These are phyloP conservation scores for Pinus taeda DNA, from an alignment of 75 land plant species.

Conservation along the genomic window DNA sequence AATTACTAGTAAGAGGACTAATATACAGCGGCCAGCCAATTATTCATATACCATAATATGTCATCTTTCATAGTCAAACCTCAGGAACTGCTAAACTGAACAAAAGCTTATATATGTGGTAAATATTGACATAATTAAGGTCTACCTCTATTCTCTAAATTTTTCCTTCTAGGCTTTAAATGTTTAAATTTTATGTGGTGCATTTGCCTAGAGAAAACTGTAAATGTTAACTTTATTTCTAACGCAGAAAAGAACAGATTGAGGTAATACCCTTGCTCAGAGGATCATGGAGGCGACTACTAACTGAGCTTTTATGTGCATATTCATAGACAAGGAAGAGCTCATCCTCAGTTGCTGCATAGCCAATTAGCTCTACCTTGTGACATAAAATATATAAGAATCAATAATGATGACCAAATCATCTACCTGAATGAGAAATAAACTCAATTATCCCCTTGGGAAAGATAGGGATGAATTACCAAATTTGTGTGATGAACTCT, in stretches of 20 bases:
- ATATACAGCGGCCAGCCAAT: background rate
- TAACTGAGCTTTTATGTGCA: constrained; percentile 79
- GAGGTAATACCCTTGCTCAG: constrained; percentile 53
- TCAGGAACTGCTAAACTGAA: background rate
- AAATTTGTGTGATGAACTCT: constrained; percentile 76
- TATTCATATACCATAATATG: background rate
- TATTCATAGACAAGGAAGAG: constrained; percentile 83
- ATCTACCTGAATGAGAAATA: background rate
- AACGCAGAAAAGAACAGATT: background rate
- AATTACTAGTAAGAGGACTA: background rate
- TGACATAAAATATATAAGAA: constrained; percentile 8
- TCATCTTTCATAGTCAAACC: background rate
- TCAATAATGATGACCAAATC: constrained; percentile 4
- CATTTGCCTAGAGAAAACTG: background rate
- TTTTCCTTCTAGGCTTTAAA: background rate
- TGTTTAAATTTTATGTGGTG: background rate
- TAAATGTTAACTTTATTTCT: background rate
- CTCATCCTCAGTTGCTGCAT: constrained; percentile 66
- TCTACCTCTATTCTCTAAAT: background rate
- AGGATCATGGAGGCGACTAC: constrained; percentile 78
- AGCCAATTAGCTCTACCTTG: constrained; percentile 89
- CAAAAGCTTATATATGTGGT: background rate
- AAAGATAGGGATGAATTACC: constrained; percentile 29
- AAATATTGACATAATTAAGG: background rate
- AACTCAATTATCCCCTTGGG: background rate